Evolutionary conservation across 2,329 filamentous ascomycete species (phyloP), one percentile per base, ranked within the genome.

Genomic region (Meredithiella fracta): DNA sequence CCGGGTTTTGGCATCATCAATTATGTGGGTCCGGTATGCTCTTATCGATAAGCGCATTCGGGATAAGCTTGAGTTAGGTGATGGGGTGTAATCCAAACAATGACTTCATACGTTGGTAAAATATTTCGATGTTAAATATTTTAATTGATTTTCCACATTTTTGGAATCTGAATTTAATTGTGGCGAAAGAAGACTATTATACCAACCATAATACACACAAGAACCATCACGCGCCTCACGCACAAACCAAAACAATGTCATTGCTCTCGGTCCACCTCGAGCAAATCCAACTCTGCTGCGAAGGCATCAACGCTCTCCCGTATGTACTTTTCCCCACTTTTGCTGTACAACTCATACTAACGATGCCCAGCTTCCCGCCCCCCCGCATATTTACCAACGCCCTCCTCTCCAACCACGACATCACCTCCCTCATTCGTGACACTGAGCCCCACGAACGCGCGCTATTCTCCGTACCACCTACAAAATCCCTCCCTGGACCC

Each of bases 381-480:
- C 87, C 91, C n/a, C 94, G 87, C 64, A 89, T 92, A 65, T 98
- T 97, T 71, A 92, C 90, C 62, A 96, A 94, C 67, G 89, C 92
- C 34, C 77, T 98, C 40, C 81, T 97, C 51, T 82, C 84, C 57
- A 82, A 82, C 62, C 83, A 90, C 68, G 92, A 98, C 68, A 97
- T 98, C 62, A 97, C 92, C 3, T 80, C 86, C 11, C 73, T 98
- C 51, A 96, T 98, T 64, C 86, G 92, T 59, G 92, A 98, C 67
- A 96, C 91, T 2, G 92, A 98, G 69, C 72, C 85, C 22, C 91
- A 97, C 70, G 92, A 98, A 68, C 85, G 90, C 64, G 91, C 91
- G 5, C 80, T 98, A 17, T 98, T 97, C 72, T 94, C 91, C 38
- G 83, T 95, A 0, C 89, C 91, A 1, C 81, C 86, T 2, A 53